Evolutionary conservation across 768 basidiomycete species (phyloP).

Genomic region (Boletus tomentosulus): DNA sequence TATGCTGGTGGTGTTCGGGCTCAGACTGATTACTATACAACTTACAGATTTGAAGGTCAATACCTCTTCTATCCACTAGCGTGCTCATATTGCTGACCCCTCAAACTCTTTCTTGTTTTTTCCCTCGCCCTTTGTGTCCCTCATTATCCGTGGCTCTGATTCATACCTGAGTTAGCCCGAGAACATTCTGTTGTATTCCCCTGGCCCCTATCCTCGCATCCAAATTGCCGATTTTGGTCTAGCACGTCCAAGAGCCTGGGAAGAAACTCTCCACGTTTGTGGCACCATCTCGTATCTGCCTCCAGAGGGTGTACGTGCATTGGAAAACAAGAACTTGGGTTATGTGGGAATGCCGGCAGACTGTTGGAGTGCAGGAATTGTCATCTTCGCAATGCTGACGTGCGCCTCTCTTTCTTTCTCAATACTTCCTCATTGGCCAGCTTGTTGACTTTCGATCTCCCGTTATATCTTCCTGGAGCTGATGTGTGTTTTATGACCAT

Average conservation of each 20-base stretch:
- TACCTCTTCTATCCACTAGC: neutral
- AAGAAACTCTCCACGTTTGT: constrained; percentile 81
- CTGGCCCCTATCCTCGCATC: constrained; percentile 83
- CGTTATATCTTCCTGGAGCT: constrained; percentile 4
- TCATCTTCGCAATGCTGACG: constrained; percentile 81
- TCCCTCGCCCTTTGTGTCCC: neutral
- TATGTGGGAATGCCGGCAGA: constrained; percentile 84
- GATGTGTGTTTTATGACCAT: constrained; percentile 2
- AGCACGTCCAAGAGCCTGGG: constrained; percentile 71
- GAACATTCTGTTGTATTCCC: constrained; percentile 72
- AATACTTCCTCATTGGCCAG: neutral
- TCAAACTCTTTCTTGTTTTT: neutral
- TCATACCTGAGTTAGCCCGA: constrained; percentile 52
- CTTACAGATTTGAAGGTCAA: constrained; percentile 61
- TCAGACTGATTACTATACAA: neutral
- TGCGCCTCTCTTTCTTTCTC: constrained; percentile 37
- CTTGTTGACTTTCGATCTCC: neutral
- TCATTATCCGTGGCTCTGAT: neutral
- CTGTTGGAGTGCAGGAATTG: constrained; percentile 84
- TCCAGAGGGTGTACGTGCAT: constrained; percentile 77
- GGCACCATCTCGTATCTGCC: constrained; percentile 87
- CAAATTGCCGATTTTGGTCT: constrained; percentile 86
- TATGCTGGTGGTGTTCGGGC: neutral
- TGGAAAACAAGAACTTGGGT: constrained; percentile 69
- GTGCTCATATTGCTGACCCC: neutral